Base-by-base conservation (phyloP, 257 asterid species). In the Apocynum venetum region DNA sequence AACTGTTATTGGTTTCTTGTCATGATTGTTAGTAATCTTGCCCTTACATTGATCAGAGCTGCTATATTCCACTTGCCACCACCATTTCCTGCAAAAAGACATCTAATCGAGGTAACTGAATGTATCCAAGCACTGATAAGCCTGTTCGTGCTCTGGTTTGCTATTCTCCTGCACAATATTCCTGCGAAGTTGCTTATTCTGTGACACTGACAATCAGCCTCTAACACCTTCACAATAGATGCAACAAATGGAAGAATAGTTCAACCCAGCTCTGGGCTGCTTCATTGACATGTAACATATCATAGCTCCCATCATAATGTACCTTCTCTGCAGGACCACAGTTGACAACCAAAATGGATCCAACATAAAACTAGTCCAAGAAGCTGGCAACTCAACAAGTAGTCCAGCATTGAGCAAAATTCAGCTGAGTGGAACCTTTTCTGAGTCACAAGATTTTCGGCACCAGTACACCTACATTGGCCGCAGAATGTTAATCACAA, bases 331-430 rank as follows among this genome's bases (percentile, higher is more conserved):
- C 43, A 72, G 3, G 44, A 51, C 63, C 41, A 69, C 8, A 44
- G 53, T 72, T 53, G 1, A 52, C 48, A 51, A 14, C 55, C 60
- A 49, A 9, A 31, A 35, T 14, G 41, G 48, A 51, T 51, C 47
- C 47, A 36, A 51, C 11, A 13, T n/a, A 4, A 49, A 20, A 11
- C 40, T 14, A 8, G 60, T 51, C 41, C 44, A 8, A 36, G 3
- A 71, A 47, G 75, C 47, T 0, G 25, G 61, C 46, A 35, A 35
- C 48, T 31, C 15, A 49, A n/a, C 51, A 49, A 6, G 48, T 12
- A 51, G 14, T 72, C 61, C 63, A 72, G 44, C 76, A 72, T 72
- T 49, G 75, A 14, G 31, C n/a, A 36, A 31, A 72, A 13, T 41
- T 68, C 52, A 43, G 71, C 53, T 2, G 19, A 68, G 52, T 43